Percentiles rank a stretch among this genome's conserved stretches.
phyloP scores from a whole-genome alignment of 2,329 filamentous ascomycete genomes.

The Ophiosphaerella herpotricha region DNA sequence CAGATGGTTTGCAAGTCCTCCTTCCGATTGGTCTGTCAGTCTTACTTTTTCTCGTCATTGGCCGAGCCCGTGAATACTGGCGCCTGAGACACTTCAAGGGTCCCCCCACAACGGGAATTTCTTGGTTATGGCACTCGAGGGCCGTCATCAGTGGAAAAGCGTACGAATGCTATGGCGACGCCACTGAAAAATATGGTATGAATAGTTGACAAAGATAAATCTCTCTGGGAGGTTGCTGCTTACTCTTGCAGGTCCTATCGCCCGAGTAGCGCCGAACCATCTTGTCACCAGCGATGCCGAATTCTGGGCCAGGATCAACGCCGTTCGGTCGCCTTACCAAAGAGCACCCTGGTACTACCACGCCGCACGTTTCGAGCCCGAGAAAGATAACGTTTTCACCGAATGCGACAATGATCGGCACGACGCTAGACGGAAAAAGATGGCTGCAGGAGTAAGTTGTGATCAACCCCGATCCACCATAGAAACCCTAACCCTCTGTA shows the following conservation, averaged over 20 bases:
- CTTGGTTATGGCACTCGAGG: constrained; percentile 38
- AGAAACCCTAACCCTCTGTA: constrained; percentile 15
- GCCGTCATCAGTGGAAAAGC: constrained; percentile 33
- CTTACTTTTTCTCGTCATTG: constrained; percentile 14
- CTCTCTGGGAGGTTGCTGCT: background rate
- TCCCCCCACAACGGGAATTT: constrained; percentile 35
- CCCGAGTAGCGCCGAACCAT: constrained; percentile 55
- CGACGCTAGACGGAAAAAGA: constrained; percentile 49
- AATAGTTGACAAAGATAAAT: background rate
- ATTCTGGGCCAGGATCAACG: constrained; percentile 51
- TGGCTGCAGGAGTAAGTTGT: constrained; percentile 53
- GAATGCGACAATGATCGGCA: constrained; percentile 57
- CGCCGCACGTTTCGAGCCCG: constrained; percentile 57
- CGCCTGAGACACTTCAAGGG: constrained; percentile 40
- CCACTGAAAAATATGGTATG: constrained; percentile 39
- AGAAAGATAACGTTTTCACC: constrained; percentile 60
- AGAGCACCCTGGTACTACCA: constrained; percentile 45
- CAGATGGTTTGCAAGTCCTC: background rate
- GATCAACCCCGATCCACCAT: background rate
- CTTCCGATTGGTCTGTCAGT: background rate
- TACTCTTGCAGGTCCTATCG: constrained; percentile 41
- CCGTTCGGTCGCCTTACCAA: constrained; percentile 48
- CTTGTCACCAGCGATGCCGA: constrained; percentile 57
- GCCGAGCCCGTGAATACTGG: constrained; percentile 29
- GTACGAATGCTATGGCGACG: constrained; percentile 33